Conservation (phyloP, 306 rosid genomes). For the Cicer yamashitae region DNA sequence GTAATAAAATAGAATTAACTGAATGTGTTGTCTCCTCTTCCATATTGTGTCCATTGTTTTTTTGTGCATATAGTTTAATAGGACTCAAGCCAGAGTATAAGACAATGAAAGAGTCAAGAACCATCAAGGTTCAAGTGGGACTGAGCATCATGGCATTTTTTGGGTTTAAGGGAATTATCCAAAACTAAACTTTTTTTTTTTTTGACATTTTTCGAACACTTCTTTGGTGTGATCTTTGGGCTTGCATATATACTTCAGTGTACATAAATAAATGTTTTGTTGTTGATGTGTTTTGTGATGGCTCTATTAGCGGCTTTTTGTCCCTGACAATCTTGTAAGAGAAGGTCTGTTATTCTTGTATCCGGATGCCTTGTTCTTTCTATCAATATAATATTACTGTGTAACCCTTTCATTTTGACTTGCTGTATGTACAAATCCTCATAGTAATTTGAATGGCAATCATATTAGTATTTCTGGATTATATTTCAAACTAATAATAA, state of each 20-base stretch:
- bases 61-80: neutral
- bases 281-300: neutral
- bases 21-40: neutral
- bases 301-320: neutral
- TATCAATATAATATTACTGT: neutral
- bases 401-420: slow-evolving; percentile 2
- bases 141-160: neutral
- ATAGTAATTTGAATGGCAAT: neutral
- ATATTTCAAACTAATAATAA: neutral
- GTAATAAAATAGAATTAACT: too few relatives aligned
- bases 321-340: neutral
- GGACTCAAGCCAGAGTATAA: neutral
- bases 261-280: neutral
- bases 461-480: neutral
- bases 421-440: neutral
- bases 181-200: too few relatives aligned
- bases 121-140: neutral
- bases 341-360: neutral
- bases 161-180: too few relatives aligned
- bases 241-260: too few relatives aligned
- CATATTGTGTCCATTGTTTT: neutral
- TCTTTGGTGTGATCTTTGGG: too few relatives aligned
- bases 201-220: too few relatives aligned
- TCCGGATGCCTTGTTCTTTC: neutral
- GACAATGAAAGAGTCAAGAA: neutral